phyloP scores from a whole-genome alignment of 2,329 filamentous ascomycete species.

The Fusarium napiforme region DNA sequence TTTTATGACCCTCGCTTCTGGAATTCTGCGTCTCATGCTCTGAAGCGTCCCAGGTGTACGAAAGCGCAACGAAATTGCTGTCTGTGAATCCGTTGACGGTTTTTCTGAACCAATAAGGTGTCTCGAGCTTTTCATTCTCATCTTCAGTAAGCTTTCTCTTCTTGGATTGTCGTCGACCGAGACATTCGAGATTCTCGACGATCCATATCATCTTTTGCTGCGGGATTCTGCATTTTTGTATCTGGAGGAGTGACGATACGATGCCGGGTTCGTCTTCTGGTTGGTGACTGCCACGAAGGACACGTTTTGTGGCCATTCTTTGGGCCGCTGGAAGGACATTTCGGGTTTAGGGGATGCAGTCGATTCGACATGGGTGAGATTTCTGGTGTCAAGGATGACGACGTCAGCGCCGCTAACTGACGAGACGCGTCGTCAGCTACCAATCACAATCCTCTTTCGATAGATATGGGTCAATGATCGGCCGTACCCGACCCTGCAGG shows the following conservation, averaged over 20 bases:
- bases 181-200: constrained; percentile 35
- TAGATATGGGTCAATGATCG: background rate
- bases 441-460: background rate
- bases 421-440: background rate
- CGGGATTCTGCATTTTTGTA: constrained; percentile 9
- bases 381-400: background rate
- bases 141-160: constrained; percentile 2
- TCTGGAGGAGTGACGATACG: constrained; percentile 9
- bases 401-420: background rate
- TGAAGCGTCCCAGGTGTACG: constrained; percentile 34
- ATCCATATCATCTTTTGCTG: constrained; percentile 40
- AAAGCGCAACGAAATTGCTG: constrained; percentile 17
- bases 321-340: background rate
- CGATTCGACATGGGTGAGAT: background rate
- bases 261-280: background rate
- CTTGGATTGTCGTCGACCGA: background rate
- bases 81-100: constrained; percentile 18
- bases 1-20: background rate
- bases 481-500: background rate
- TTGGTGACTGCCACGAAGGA: background rate
- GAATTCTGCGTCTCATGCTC: constrained; percentile 12
- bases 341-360: background rate
- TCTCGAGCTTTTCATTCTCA: background rate
- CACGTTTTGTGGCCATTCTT: constrained; percentile 1
- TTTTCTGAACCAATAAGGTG: constrained; percentile 21